Percentiles rank a stretch among this genome's conserved stretches.
Conservation (phyloP, 31 red algal genomes). For the Asparagopsis taxiformis region DNA sequence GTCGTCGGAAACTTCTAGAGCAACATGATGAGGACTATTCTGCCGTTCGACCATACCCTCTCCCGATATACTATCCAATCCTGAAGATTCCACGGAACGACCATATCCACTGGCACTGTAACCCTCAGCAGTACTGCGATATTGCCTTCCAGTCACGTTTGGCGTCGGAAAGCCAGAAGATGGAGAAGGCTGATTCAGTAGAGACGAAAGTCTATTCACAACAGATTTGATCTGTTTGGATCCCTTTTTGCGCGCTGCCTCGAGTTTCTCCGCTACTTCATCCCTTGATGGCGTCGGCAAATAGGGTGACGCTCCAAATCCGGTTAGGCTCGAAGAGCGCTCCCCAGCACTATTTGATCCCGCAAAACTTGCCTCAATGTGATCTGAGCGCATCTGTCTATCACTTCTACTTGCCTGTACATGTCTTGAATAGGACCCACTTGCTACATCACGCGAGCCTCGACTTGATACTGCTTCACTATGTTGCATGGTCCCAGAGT, state of each 20-base stretch:
- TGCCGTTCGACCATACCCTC: not conserved
- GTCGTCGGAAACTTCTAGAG: not conserved
- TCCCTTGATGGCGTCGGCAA: conserved; percentile 31
- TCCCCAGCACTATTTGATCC: not conserved
- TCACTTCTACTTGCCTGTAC: too few relatives aligned
- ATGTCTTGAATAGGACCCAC: not conserved
- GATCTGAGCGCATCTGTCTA: not conserved
- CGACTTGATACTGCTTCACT: too few relatives aligned
- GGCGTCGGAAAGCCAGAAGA: not conserved
- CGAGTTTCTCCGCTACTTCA: conserved; percentile 50
- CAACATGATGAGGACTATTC: too few relatives aligned
- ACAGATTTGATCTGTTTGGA: conserved; percentile 73
- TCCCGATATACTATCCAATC: not conserved
- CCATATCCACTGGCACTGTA: not conserved
- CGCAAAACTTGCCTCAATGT: not conserved
- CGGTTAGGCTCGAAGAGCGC: conserved; percentile 2
- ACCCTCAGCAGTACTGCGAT: not conserved
- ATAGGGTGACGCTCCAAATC: conserved; percentile 3
- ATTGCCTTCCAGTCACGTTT: not conserved
- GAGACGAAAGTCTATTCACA: conserved; percentile 35
- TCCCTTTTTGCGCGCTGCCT: conserved; percentile 50
- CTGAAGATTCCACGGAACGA: not conserved
- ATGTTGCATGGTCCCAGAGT: not conserved
- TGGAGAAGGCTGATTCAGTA: conserved; percentile 32
- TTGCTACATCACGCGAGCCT: not conserved